Base-by-base conservation (phyloP, 1,139 yeast species). In the Candida sanyaensis region DNA sequence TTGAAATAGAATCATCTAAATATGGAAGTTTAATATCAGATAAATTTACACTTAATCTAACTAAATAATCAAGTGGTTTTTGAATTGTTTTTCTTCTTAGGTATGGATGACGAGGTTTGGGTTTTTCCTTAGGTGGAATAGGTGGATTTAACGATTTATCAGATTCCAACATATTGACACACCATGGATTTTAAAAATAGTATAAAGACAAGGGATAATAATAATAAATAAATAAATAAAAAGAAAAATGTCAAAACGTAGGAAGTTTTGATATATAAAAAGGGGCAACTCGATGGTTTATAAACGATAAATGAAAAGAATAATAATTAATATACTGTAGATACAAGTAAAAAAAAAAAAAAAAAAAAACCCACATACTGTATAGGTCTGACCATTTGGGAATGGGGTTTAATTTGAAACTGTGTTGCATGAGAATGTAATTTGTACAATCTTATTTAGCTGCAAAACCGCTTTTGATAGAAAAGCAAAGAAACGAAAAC, bases 371-470 rank as follows among this genome's bases (percentile, higher is more conserved):
- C 21, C 21, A 17, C 21, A 17, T 17, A 17, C 3, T 17, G 21
- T 17, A 17, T 17, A 17, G 21, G 21, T 17, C 21, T 17, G 41
- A 38, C 28, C 41, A n/a, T 28, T 12, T 27, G 23, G 37, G 37
- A 34, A 34, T 34, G 37, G 21, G 37, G 21, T 34, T 9, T 23
- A 23, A 6, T 34, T 34, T 34, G 39, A 37, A 29, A 39, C 24
- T 39, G 42, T 39, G 42, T 39, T 39, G 42, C 42, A 28, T 17
- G 42, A 17, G 42, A 39, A 39, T 39, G 42, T 29, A 11, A 13
- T 17, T 17, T 17, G 21, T 17, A 17, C 3, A 17, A 17, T 6
- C 8, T 11, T 33, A 23, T 33, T 17, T 21, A 33, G 37, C 12
- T 33, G 34, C 34, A 13, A 32, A 32, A 32, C 21, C 33, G 21